Evolutionary conservation across 805 yeast genomes (phyloP).

Genomic region (Candida alai): DNA sequence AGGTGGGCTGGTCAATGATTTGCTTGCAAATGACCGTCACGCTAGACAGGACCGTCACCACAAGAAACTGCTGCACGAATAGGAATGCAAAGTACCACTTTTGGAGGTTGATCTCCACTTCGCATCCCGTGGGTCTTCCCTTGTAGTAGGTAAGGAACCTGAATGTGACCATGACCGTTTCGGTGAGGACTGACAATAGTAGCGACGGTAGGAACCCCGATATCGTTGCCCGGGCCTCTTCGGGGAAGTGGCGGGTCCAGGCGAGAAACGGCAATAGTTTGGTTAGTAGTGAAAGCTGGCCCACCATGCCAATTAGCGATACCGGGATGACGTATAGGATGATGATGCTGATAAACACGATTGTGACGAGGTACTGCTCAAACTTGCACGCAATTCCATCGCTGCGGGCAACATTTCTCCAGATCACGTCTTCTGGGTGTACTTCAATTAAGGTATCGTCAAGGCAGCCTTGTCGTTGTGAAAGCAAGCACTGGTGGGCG

Average conservation of each 20-base stretch:
- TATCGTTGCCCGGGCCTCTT: conserved; percentile 46
- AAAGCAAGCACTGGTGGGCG: conserved; percentile 55
- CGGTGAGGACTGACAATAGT: conserved; percentile 59
- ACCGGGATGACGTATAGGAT: conserved; percentile 76
- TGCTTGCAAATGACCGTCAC: conserved; percentile 59
- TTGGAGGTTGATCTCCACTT: conserved; percentile 68
- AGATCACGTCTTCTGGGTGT: conserved; percentile 64
- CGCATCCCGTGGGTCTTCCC: conserved; percentile 58
- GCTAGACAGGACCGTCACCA: conserved; percentile 82
- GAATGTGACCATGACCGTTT: conserved; percentile 56
- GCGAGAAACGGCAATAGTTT: conserved; percentile 56
- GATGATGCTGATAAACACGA: conserved; percentile 47
- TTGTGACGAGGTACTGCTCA: conserved; percentile 42
- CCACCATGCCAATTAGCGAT: conserved; percentile 69
- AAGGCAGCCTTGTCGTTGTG: conserved; percentile 40
- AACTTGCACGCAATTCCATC: conserved; percentile 33
- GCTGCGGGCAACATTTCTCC: conserved; percentile 55
- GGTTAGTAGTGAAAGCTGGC: conserved; percentile 68
- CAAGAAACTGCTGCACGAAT: conserved; percentile 79
- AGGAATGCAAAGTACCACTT: conserved; percentile 73
- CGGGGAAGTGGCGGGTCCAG: conserved; percentile 56
- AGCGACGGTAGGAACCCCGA: conserved; percentile 68
- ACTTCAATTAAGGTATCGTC: conserved; percentile 47
- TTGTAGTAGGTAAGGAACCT: conserved; percentile 50
- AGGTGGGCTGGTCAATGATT: conserved; percentile 63